Conservation (phyloP, 2,329 filamentous ascomycete species). For the Fusarium sp. region DNA sequence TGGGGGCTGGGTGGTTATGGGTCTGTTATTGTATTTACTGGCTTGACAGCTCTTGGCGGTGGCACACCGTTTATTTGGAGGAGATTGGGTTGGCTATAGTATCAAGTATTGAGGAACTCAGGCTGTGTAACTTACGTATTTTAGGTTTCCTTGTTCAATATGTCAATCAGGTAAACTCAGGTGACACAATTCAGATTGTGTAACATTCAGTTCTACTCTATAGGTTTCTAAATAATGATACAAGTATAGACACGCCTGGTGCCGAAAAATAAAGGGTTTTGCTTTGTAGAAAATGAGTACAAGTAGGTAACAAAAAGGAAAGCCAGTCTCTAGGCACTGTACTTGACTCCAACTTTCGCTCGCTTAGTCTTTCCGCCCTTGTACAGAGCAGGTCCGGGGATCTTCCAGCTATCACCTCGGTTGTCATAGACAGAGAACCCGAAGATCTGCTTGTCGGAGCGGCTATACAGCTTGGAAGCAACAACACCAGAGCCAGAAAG, state of each 20-base stretch:
- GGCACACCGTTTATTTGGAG: not conserved
- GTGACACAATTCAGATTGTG: no score
- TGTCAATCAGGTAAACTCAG: no score
- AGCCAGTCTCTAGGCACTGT: not conserved
- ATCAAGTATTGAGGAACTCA: no score
- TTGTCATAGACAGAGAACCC: slow-evolving; percentile 51
- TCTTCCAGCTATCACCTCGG: slow-evolving; percentile 39
- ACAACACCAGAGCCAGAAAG: slow-evolving; percentile 50
- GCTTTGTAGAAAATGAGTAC: no score
- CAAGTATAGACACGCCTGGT: not conserved
- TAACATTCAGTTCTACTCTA: not conserved
- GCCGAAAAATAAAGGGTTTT: not conserved
- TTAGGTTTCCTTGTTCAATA: no score
- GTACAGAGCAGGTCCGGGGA: slow-evolving; percentile 50
- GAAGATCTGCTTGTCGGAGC: slow-evolving; percentile 48
- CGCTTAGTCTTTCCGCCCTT: not conserved
- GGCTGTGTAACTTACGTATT: no score
- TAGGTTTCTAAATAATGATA: not conserved
- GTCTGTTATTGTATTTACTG: not conserved
- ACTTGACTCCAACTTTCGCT: slow-evolving; percentile 14
- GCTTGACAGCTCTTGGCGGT: not conserved
- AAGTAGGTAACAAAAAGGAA: not conserved
- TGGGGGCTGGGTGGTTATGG: not conserved
- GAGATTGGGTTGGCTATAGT: not conserved
- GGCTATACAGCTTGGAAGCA: slow-evolving; percentile 50